A percentile compares a stretch with the other conserved stretches of the same genome.
Evolutionary conservation across 139 green algal species (phyloP).

Genomic region (Penium margaritaceum): DNA sequence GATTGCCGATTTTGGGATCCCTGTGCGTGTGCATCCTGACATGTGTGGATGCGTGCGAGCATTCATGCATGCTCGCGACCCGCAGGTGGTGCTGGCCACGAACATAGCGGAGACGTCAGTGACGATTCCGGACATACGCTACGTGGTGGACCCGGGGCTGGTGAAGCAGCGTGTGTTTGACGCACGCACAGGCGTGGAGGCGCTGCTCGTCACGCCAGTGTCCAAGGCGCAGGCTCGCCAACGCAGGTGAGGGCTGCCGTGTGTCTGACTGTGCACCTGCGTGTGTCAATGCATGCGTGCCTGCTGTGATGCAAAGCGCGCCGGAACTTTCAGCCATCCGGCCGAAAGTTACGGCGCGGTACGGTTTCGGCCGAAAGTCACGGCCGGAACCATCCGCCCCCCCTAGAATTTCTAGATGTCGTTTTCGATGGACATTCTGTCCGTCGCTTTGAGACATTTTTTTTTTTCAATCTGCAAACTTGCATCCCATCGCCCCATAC

Average conservation of each 20-base stretch:
- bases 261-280: background rate
- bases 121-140: constrained; percentile 78
- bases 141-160: constrained; percentile 50
- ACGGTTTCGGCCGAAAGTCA: background rate
- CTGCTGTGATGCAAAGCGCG: too few species aligned
- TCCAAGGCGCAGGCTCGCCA: constrained; percentile 48
- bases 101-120: constrained; percentile 98
- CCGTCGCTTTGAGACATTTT: too few species aligned
- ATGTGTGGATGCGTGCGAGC: background rate
- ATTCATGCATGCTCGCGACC: background rate
- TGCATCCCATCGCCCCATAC: too few species aligned
- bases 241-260: background rate
- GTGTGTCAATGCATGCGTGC: background rate
- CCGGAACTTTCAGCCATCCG: background rate
- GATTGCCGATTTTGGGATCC: background rate
- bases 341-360: background rate
- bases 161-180: constrained; percentile 67
- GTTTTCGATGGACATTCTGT: too few species aligned
- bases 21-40: background rate
- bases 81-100: constrained; percentile 84
- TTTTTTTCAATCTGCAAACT: too few species aligned
- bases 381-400: background rate
- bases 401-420: too few species aligned
- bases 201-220: constrained; percentile 83
- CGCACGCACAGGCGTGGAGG: constrained; percentile 83